Percentiles rank a stretch among this genome's conserved stretches.
phyloP scores from a whole-genome alignment of 2,329 filamentous ascomycete species.

The Neofusicoccum umdonicola region DNA sequence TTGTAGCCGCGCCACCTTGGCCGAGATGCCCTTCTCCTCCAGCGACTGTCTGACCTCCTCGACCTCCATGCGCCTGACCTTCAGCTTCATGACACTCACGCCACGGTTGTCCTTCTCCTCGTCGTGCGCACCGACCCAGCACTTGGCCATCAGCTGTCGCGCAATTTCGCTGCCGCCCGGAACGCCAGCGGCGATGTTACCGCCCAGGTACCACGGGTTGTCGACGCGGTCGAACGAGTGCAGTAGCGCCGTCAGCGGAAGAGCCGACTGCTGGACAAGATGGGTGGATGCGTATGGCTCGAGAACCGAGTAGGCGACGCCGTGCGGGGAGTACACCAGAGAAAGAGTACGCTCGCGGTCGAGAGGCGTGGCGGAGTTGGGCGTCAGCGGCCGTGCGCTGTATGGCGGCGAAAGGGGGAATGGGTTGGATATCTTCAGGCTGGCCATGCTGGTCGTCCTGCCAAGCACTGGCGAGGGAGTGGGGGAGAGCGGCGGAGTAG shows the following conservation, averaged over 20 bases:
- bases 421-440: not conserved
- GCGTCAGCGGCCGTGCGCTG: slow-evolving; percentile 21
- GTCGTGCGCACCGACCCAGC: slow-evolving; percentile 64
- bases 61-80: slow-evolving; percentile 44
- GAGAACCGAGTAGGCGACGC: slow-evolving; percentile 55
- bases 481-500: slow-evolving; percentile 17
- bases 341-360: slow-evolving; percentile 52
- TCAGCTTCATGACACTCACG: slow-evolving; percentile 51
- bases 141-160: slow-evolving; percentile 50
- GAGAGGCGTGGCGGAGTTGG: not conserved
- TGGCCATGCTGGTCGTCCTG: slow-evolving; percentile 29
- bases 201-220: slow-evolving; percentile 62
- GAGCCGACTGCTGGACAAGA: slow-evolving; percentile 55
- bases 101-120: slow-evolving; percentile 58
- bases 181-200: slow-evolving; percentile 56
- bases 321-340: slow-evolving; percentile 64
- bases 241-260: slow-evolving; percentile 63
- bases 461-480: not conserved
- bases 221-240: slow-evolving; percentile 62
- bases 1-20: not conserved
- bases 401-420: not conserved
- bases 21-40: slow-evolving; percentile 15
- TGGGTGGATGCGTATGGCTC: slow-evolving; percentile 57
- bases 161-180: slow-evolving; percentile 59
- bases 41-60: slow-evolving; percentile 48